phyloP scores from a whole-genome alignment of 345 rosid genomes.

The Aquilaria sinensis region DNA sequence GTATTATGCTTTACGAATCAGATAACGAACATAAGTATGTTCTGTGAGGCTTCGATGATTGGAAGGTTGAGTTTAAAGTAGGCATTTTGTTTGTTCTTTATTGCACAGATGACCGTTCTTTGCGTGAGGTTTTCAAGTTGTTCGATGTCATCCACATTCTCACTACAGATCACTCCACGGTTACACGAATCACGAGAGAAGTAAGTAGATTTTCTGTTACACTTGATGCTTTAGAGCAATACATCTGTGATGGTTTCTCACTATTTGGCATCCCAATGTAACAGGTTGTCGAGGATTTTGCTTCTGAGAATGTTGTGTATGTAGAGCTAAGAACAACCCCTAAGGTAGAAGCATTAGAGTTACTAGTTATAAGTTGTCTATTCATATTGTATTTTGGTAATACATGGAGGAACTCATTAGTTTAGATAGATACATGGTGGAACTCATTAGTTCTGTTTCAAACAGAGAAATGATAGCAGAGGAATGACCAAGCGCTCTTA shows the following conservation, averaged over 20 bases:
- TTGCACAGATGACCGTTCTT: conserved; percentile 59
- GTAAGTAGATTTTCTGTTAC: conserved; percentile 24
- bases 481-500: conserved; percentile 95
- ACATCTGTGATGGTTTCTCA: background rate
- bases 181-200: conserved; percentile 78
- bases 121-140: conserved; percentile 76
- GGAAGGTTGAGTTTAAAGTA: background rate
- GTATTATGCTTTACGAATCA: background rate
- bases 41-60: no score
- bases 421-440: conserved; percentile 9
- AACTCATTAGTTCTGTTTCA: conserved; percentile 7
- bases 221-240: background rate
- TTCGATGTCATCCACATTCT: conserved; percentile 77
- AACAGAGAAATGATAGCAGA: conserved; percentile 66
- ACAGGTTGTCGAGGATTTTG: conserved; percentile 94
- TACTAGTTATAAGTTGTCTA: background rate
- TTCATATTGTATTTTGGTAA: background rate
- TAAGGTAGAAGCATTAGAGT: conserved; percentile 44
- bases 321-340: conserved; percentile 93
- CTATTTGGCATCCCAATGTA: background rate
- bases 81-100: background rate
- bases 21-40: no score
- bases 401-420: conserved; percentile 12
- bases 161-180: conserved; percentile 72
- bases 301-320: conserved; percentile 81